Conservation (phyloP, 371 early-diverging fungal genomes). For the Mucor saturninus region DNA sequence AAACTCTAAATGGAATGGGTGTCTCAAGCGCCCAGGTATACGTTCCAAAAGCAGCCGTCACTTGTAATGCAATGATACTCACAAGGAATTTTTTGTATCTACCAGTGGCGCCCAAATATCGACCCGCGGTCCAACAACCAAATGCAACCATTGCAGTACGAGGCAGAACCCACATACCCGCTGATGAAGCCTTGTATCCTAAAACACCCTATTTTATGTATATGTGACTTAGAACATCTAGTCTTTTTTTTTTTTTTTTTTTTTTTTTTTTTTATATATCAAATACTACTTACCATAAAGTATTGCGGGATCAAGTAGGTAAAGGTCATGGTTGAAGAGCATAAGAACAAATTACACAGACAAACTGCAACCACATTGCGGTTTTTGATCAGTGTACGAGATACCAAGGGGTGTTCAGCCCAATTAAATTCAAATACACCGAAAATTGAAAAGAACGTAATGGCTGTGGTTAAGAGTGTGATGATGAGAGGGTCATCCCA, state of each 20-base stretch:
- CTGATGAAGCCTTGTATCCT: slow-evolving; percentile 44
- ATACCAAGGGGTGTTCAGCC: slow-evolving; percentile 67
- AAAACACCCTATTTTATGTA: slow-evolving; percentile 34
- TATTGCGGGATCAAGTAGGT: slow-evolving; percentile 42
- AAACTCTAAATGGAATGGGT: slow-evolving; percentile 20
- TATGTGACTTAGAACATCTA: not conserved
- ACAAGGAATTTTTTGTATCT: slow-evolving; percentile 34
- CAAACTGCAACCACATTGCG: slow-evolving; percentile 39
- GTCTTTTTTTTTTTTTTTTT: not conserved
- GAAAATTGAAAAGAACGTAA: slow-evolving; percentile 52
- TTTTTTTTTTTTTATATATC: too few species aligned
- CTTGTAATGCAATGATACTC: slow-evolving; percentile 19
- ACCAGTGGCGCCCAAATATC: slow-evolving; percentile 32
- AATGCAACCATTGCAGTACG: slow-evolving; percentile 37
- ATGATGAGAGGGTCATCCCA: slow-evolving; percentile 67
- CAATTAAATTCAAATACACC: slow-evolving; percentile 60
- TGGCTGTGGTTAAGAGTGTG: slow-evolving; percentile 48
- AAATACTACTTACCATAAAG: slow-evolving; percentile 37
- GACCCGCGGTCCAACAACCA: slow-evolving; percentile 44
- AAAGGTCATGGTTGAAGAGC: slow-evolving; percentile 35
- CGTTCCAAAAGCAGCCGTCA: slow-evolving; percentile 10
- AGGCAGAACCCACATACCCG: slow-evolving; percentile 45
- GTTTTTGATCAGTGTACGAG: slow-evolving; percentile 39
- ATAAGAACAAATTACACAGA: slow-evolving; percentile 42
- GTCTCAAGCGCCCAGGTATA: slow-evolving; percentile 15